Evolutionary conservation across 495 filamentous ascomycete genomes (phyloP).

Genomic region (Annulohypoxylon maeteangense): DNA sequence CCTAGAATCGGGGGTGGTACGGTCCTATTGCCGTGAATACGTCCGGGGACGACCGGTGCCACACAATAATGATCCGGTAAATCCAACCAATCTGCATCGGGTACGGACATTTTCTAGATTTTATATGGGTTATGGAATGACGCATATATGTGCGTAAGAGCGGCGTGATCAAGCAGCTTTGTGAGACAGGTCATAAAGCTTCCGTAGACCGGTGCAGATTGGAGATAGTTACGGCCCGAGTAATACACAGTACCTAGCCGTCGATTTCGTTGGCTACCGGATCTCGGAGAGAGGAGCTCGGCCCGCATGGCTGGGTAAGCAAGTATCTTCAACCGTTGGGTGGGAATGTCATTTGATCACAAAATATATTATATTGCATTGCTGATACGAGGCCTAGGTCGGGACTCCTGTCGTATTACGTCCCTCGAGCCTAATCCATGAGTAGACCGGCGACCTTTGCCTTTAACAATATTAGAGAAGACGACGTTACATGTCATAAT

Average conservation of each 20-base stretch:
- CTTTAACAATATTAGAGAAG: neutral
- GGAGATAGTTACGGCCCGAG: conserved; percentile 16
- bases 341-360: neutral
- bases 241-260: neutral
- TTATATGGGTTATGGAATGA: neutral
- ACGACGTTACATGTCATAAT: neutral
- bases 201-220: neutral
- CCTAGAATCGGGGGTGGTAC: neutral
- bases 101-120: neutral
- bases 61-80: neutral
- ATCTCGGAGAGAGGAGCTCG: neutral
- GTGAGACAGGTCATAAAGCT: neutral
- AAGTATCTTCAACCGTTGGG: neutral
- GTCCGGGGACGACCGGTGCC: neutral
- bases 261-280: conserved; percentile 1
- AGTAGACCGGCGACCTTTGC: neutral
- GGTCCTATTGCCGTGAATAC: neutral
- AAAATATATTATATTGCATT: neutral
- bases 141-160: neutral
- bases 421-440: neutral
- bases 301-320: conserved; percentile 4
- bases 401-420: neutral
- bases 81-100: neutral
- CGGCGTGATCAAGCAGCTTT: neutral
- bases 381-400: neutral